Percentiles rank a stretch among this genome's conserved stretches.
These are phyloP conservation scores for Colletotrichum camelliae DNA, from an alignment of 2,329 filamentous ascomycete genomes.

Conservation along the genomic window DNA sequence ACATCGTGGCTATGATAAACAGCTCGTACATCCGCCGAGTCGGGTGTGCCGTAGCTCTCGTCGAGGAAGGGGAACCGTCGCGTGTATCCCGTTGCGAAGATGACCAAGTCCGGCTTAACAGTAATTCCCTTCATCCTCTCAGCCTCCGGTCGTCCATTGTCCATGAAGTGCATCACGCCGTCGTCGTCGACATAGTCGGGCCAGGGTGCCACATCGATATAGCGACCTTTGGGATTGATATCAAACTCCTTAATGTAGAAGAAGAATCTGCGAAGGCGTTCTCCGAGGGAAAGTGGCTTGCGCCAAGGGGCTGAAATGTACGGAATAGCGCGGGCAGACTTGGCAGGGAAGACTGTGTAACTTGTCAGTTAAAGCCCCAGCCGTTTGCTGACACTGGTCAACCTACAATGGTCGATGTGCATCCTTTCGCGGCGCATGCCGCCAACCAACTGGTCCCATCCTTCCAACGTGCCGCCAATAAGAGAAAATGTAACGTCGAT, in stretches of 20 bases:
- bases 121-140: slow-evolving; percentile 29
- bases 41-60: slow-evolving; percentile 40
- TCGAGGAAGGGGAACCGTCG: slow-evolving; percentile 38
- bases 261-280: slow-evolving; percentile 37
- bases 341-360: slow-evolving; percentile 35
- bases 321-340: slow-evolving; percentile 36
- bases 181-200: slow-evolving; percentile 35
- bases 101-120: slow-evolving; percentile 39
- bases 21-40: slow-evolving; percentile 55
- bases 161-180: slow-evolving; percentile 35
- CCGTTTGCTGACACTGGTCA: background rate
- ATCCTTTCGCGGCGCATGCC: slow-evolving; percentile 35
- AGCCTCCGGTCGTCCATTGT: slow-evolving; percentile 34
- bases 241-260: slow-evolving; percentile 30
- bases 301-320: slow-evolving; percentile 39
- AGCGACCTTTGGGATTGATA: slow-evolving; percentile 26
- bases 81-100: slow-evolving; percentile 42
- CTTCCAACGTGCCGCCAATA: slow-evolving; percentile 49
- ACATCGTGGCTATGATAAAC: slow-evolving; percentile 51
- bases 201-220: slow-evolving; percentile 41
- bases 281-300: slow-evolving; percentile 23
- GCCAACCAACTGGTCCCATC: slow-evolving; percentile 54
- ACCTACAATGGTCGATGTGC: slow-evolving; percentile 20
- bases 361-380: background rate
- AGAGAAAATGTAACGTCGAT: slow-evolving; percentile 47